These are phyloP conservation scores for Microsporum canis DNA, from an alignment of 2,329 filamentous ascomycete genomes.

Conservation along the genomic window DNA sequence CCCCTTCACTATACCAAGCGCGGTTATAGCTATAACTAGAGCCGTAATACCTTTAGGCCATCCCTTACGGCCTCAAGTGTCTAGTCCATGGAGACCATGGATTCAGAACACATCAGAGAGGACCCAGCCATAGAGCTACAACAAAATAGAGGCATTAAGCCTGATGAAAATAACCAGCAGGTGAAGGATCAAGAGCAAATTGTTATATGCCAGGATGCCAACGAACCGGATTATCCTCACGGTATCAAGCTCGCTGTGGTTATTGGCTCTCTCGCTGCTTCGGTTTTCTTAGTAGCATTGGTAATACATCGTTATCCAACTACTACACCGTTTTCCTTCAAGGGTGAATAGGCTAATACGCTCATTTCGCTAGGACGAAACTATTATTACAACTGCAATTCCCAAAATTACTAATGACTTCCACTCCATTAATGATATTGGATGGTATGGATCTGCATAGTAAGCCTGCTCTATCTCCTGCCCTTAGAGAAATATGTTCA, in stretches of 20 bases:
- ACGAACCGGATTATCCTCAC: not conserved
- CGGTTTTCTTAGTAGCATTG: conserved; percentile 6
- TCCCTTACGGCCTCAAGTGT: not conserved
- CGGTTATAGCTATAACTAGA: too few species aligned
- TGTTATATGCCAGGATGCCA: not conserved
- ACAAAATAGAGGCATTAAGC: too few species aligned
- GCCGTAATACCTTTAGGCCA: too few species aligned
- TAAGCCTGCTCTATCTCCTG: conserved; percentile 14
- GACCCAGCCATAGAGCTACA: too few species aligned
- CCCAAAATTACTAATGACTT: conserved; percentile 27
- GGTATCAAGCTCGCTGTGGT: conserved; percentile 6
- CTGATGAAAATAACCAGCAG: not conserved
- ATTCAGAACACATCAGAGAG: too few species aligned
- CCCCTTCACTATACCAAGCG: too few species aligned
- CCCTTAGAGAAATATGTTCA: conserved; percentile 22
- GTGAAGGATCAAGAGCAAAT: not conserved
- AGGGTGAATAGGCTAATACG: conserved; percentile 1
- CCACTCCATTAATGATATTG: conserved; percentile 24
- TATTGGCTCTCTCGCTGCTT: conserved; percentile 5
- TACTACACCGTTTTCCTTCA: not conserved
- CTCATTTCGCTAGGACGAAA: conserved; percentile 5
- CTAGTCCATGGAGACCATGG: too few species aligned
- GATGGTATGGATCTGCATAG: conserved; percentile 28
- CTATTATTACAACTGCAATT: conserved; percentile 26
- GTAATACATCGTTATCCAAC: not conserved